These are phyloP conservation scores for Aphanomyces euteiches DNA, from an alignment of 352 stramenopile species.

Conservation along the genomic window DNA sequence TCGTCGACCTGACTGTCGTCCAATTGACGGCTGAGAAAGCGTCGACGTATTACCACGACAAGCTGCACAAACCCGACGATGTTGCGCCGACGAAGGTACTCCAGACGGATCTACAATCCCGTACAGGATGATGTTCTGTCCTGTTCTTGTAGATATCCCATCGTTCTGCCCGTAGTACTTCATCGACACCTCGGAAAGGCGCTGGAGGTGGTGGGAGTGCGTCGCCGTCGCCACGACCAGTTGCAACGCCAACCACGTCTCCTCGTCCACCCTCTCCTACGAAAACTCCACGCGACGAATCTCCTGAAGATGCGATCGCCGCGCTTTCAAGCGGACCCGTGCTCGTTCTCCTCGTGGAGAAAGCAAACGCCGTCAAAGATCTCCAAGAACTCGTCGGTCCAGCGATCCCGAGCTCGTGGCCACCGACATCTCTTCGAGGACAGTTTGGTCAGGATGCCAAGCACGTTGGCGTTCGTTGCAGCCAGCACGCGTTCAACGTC, in stretches of 20 bases:
- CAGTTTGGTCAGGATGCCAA: slow-evolving; percentile 41
- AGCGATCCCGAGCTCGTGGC: slow-evolving; percentile 36
- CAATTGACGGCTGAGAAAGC: slow-evolving; percentile 43
- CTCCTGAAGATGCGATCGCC: slow-evolving; percentile 35
- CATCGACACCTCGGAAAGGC: neutral
- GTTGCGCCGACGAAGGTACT: slow-evolving; percentile 33
- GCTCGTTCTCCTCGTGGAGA: slow-evolving; percentile 48
- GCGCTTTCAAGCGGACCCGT: slow-evolving; percentile 37
- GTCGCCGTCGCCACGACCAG: neutral
- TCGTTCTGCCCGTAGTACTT: neutral
- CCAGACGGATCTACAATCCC: neutral
- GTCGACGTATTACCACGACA: slow-evolving; percentile 39
- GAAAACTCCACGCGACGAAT: slow-evolving; percentile 20
- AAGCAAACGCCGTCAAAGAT: slow-evolving; percentile 44
- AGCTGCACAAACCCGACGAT: slow-evolving; percentile 36
- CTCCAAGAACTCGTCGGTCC: slow-evolving; percentile 55
- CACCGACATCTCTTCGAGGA: slow-evolving; percentile 38
- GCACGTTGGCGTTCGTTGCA: slow-evolving; percentile 47
- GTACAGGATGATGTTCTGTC: neutral
- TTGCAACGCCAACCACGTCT: neutral
- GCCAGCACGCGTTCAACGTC: slow-evolving; percentile 37
- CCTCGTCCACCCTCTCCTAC: neutral
- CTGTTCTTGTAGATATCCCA: neutral
- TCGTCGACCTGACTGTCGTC: slow-evolving; percentile 49
- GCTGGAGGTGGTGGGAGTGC: neutral